Conservation (phyloP, 2,329 filamentous ascomycete genomes). For the Fusarium sp. region DNA sequence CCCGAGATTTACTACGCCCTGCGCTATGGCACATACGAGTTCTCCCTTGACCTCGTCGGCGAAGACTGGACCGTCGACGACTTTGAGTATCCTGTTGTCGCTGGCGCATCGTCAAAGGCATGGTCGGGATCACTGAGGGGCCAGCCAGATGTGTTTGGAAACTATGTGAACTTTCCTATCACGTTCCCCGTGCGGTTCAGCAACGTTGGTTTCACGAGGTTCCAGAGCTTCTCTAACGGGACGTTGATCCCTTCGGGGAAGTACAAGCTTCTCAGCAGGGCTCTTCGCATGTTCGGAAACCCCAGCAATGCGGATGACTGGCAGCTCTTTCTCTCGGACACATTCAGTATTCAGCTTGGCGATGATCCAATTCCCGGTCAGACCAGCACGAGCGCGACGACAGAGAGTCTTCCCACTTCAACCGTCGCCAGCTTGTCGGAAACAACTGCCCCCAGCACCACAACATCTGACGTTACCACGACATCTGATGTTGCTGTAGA, state of each 20-base stretch:
- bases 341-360: background rate
- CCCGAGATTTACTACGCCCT: background rate
- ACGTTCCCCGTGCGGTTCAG: background rate
- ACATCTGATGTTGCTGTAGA: background rate
- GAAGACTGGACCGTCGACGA: background rate
- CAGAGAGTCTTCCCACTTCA: background rate
- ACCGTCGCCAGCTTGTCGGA: background rate
- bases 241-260: background rate
- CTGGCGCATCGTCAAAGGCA: background rate
- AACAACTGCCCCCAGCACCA: background rate
- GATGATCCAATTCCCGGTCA: background rate
- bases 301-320: background rate
- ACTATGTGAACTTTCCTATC: background rate
- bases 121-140: background rate
- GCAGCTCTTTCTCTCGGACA: background rate
- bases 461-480: background rate
- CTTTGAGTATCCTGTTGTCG: background rate
- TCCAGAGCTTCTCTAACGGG: background rate
- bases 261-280: background rate
- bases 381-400: background rate
- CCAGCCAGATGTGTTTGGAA: background rate
- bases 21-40: background rate
- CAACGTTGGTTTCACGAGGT: background rate
- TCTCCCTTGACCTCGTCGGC: background rate
- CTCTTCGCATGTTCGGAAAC: background rate